Evolutionary conservation across 495 filamentous ascomycete genomes (phyloP), one percentile per base, ranked within the genome.

Genomic region (Penicillium bialowiezense): DNA sequence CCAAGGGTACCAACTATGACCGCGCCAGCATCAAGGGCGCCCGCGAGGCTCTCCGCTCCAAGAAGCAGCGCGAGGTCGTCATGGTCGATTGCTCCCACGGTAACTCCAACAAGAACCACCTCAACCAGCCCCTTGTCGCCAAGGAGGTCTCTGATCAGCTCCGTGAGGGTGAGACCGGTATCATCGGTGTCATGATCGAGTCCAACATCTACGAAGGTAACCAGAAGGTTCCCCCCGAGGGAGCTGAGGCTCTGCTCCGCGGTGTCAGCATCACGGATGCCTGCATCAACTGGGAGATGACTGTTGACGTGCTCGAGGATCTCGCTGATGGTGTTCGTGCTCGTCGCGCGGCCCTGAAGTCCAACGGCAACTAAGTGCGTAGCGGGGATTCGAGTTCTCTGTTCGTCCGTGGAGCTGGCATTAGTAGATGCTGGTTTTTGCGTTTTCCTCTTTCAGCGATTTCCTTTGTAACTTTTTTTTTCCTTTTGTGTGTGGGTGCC

Each of bases 71-170:
- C 63, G 74, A 92, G 72, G 82, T 92, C 38, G 83, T 98, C 69
- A 97, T 98, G 93, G 86, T 98, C 31, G 93, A 98, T 68, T 98
- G 93, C 78, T 96, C 90, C 21, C 93, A 98, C 66, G 91, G 81
- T 23, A 84, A 84, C 65, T 82, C 79, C 38, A 73, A 73, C 49
- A 84, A 84, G 72, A 77, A 84, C 63, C 81, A 84, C 56, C 64
- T 76, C 51, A 98, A 97, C 70, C 93, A 98, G 76, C 95, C 95
- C 50, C 78, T 91, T 58, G 93, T 98, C 15, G 91, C 90, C 32
- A 80, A 87, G 70, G 78, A 76, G 52, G 77, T 98, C 40, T 85
- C 84, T 21, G 85, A 91, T 34, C 93, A 98, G 74, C 69, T 98
- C 33, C 85, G 87, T 34, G 84, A 84, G 58, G 93, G 93, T 34